Conservation (phyloP, 345 rosid species). For the Reutealis trisperma region DNA sequence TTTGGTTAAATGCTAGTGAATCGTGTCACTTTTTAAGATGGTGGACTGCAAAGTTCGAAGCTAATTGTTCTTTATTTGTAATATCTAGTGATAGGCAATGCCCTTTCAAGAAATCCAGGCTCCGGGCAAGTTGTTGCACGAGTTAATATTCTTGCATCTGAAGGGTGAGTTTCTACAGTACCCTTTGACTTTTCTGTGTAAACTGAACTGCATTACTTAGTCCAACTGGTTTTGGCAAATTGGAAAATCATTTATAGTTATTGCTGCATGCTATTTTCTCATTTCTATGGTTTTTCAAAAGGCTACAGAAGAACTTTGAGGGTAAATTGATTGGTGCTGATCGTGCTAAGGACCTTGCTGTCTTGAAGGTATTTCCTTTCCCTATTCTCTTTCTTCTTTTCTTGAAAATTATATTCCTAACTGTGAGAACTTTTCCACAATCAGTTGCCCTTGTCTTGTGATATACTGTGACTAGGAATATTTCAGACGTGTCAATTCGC, state of each 20-base stretch:
- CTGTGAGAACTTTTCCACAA: background rate
- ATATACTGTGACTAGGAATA: background rate
- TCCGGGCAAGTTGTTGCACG: slow-evolving; percentile 87
- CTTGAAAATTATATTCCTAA: background rate
- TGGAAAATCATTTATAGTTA: background rate
- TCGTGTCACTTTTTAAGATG: slow-evolving; percentile 4
- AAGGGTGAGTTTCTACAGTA: slow-evolving; percentile 66
- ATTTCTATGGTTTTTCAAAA: slow-evolving; percentile 29
- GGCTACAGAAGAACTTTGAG: slow-evolving; percentile 93
- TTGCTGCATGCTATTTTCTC: slow-evolving; percentile 5
- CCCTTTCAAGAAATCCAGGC: slow-evolving; percentile 81
- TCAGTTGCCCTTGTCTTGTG: background rate
- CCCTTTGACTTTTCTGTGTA: slow-evolving; percentile 29
- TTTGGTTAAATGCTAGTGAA: background rate
- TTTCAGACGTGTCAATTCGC: background rate
- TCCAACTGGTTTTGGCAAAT: background rate
- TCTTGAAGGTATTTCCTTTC: slow-evolving; percentile 56
- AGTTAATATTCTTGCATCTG: slow-evolving; percentile 83
- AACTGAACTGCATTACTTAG: slow-evolving; percentile 24
- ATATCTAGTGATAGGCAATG: slow-evolving; percentile 76
- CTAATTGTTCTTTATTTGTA: slow-evolving; percentile 1
- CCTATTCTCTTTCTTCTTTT: background rate
- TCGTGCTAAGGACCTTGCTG: slow-evolving; percentile 93
- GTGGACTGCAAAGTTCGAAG: slow-evolving; percentile 11
- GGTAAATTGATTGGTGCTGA: slow-evolving; percentile 90